Evolutionary conservation across 78 protist species (phyloP).

Genomic region (Isochrysis galbana): DNA sequence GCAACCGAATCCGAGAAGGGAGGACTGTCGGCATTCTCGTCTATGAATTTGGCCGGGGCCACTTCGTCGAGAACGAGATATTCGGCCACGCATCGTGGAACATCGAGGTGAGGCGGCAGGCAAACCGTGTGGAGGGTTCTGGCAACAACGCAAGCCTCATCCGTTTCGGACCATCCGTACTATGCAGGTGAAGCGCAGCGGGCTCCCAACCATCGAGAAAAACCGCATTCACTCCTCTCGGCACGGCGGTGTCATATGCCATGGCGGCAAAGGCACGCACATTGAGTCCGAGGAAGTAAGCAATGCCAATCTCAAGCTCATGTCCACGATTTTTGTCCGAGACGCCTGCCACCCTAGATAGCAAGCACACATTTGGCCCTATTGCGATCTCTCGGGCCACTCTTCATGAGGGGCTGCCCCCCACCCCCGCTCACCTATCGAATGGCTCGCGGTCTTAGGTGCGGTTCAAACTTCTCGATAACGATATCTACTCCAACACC

Average conservation of each 20-base stretch:
- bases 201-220: background rate
- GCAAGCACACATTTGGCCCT: too few relatives aligned
- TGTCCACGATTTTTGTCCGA: too few relatives aligned
- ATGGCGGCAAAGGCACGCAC: conserved; percentile 4
- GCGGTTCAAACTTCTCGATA: background rate
- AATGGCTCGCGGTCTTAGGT: too few relatives aligned
- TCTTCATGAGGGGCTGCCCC: too few relatives aligned
- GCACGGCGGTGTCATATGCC: conserved; percentile 20
- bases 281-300: background rate
- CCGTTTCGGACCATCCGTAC: too few relatives aligned
- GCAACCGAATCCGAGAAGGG: background rate
- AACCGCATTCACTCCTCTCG: background rate
- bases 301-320: too few relatives aligned
- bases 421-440: too few relatives aligned
- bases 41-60: background rate
- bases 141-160: too few relatives aligned
- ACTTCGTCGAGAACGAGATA: background rate
- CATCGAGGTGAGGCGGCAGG: conserved; percentile 8
- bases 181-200: conserved; percentile 30
- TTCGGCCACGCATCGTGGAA: conserved; percentile 19
- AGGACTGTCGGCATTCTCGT: conserved; percentile 5
- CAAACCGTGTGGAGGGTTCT: too few relatives aligned
- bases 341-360: too few relatives aligned
- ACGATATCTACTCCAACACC: background rate
- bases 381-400: too few relatives aligned